Conservation (phyloP, 73 alveolate genomes). For the Tetrahymena malaccensis region DNA sequence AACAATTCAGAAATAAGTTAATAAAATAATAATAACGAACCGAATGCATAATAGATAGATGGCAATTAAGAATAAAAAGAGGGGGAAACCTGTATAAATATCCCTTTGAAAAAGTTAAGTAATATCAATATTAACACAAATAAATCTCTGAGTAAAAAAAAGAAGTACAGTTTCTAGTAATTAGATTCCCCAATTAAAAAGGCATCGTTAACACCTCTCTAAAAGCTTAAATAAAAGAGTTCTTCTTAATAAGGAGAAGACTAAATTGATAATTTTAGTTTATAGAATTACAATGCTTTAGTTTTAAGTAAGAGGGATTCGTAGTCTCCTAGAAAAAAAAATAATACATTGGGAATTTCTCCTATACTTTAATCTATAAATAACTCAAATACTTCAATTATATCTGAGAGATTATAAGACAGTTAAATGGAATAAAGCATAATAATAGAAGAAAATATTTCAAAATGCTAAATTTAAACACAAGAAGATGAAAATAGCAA, state of each 20-base stretch:
- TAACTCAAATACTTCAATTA: not conserved
- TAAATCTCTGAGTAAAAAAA: not conserved
- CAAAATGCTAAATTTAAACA: not conserved
- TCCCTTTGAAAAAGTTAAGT: not conserved
- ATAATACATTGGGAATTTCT: not conserved
- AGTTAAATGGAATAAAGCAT: not conserved
- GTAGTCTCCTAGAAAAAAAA: not conserved
- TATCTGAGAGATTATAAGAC: not conserved
- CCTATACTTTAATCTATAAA: not conserved
- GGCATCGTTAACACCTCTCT: not conserved
- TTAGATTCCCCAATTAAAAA: not conserved
- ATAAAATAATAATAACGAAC: too few relatives aligned
- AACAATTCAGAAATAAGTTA: not conserved
- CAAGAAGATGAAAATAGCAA: not conserved
- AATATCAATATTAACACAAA: not conserved
- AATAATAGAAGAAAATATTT: not conserved
- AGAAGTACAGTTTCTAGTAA: not conserved
- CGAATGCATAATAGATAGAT: too few relatives aligned
- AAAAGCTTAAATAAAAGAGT: not conserved
- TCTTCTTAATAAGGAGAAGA: not conserved
- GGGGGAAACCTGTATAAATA: too few relatives aligned
- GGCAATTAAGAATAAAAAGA: not conserved
- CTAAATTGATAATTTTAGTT: not conserved
- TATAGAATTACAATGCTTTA: not conserved
- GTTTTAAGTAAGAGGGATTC: not conserved